phyloP scores from a whole-genome alignment of 129 eudicot genomes.

The Lonicera japonica region DNA sequence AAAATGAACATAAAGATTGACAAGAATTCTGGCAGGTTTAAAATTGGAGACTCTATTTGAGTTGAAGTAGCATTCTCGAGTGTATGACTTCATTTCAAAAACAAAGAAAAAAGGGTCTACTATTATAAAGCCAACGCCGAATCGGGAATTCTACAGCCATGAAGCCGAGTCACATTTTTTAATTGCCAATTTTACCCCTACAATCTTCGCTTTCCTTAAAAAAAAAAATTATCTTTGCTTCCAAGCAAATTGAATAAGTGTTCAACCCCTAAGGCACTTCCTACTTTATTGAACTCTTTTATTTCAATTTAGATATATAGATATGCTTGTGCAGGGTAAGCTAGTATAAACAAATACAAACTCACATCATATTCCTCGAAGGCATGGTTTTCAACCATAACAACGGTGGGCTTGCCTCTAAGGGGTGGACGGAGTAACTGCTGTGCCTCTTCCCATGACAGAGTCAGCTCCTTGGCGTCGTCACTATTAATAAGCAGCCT shows the following conservation, averaged over 20 bases:
- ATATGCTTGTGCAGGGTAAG: too few relatives aligned
- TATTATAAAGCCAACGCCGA: neutral
- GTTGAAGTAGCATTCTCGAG: neutral
- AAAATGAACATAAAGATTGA: constrained; percentile 10
- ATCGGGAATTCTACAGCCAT: too few relatives aligned
- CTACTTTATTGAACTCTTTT: too few relatives aligned
- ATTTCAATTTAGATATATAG: too few relatives aligned
- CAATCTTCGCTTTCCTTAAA: too few relatives aligned
- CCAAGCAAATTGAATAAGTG: too few relatives aligned
- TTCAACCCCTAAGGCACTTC: too few relatives aligned
- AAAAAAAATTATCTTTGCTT: too few relatives aligned
- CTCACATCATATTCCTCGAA: constrained; percentile 90
- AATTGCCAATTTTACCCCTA: too few relatives aligned
- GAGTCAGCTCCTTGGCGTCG: constrained; percentile 73
- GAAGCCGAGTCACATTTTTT: too few relatives aligned
- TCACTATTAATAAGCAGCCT: constrained; percentile 76
- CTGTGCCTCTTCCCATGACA: constrained; percentile 89
- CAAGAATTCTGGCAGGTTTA: neutral
- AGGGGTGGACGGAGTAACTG: constrained; percentile 73
- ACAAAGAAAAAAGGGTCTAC: neutral
- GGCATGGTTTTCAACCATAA: constrained; percentile 52
- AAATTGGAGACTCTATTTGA: neutral
- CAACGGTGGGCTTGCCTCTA: constrained; percentile 41
- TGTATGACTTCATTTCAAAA: neutral
- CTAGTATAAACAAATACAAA: too few relatives aligned